Conservation (phyloP, 371 early-diverging fungal genomes). For the Chytridium lagenaria region DNA sequence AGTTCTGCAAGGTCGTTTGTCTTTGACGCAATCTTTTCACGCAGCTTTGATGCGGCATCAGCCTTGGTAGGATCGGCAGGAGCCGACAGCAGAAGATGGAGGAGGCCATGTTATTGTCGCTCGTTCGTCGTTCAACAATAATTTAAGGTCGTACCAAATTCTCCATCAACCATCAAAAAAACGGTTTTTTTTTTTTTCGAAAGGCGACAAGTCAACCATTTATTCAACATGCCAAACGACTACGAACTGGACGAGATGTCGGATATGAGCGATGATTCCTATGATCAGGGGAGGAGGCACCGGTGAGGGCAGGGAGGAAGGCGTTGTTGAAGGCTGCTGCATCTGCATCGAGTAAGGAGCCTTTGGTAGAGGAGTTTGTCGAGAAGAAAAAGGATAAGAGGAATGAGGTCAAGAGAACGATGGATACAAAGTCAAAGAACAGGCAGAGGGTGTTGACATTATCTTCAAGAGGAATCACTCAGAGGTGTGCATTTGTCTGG, state of each 20-base stretch:
- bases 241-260: slow-evolving; percentile 1
- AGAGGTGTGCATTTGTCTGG: slow-evolving; percentile 73
- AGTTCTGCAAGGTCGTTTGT: slow-evolving; percentile 63
- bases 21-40: slow-evolving; percentile 52
- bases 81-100: slow-evolving; percentile 50
- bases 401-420: slow-evolving; percentile 5
- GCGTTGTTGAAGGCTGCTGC: slow-evolving; percentile 9
- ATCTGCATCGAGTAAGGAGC: slow-evolving; percentile 12
- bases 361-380: background rate
- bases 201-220: too few species aligned
- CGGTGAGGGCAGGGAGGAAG: background rate
- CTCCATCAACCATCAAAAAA: too few species aligned
- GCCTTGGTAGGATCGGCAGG: slow-evolving; percentile 57
- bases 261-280: background rate
- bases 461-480: slow-evolving; percentile 88
- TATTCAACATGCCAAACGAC: background rate
- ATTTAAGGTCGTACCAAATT: too few species aligned
- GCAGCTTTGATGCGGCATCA: slow-evolving; percentile 55
- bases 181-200: too few species aligned
- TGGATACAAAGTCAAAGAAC: slow-evolving; percentile 55
- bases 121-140: too few species aligned
- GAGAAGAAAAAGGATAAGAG: slow-evolving; percentile 13
- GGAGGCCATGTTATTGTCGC: too few species aligned
- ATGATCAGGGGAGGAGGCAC: background rate
- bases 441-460: slow-evolving; percentile 91